Evolutionary conservation across 2,329 filamentous ascomycete genomes (phyloP), one percentile per base, ranked within the genome.

Genomic region (Dactylellina parvicollis): DNA sequence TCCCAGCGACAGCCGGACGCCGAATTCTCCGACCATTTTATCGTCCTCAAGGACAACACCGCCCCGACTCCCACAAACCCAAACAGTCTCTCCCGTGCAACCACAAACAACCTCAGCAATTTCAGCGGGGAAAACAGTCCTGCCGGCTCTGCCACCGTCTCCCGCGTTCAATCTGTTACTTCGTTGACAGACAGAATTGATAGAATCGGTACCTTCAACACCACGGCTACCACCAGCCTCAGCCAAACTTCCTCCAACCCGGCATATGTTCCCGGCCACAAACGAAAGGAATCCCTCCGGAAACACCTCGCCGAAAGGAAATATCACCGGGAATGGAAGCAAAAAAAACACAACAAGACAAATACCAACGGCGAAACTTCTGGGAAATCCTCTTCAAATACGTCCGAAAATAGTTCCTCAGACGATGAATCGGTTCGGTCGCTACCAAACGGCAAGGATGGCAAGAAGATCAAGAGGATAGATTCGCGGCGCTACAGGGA

Each of bases 271-370:
- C 52, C 59, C 20, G 67, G 67, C 14, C 67, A 72, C 18, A 65
- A 65, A 59, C 59, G 62, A 14, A 74, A 74, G 28, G 77, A 76
- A 32, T 75, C 71, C 9, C 70, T 78, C 10, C 64, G 76, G 44
- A 77, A 76, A 57, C 76, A 77, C 40, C 77, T 78, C 26, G 76
- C 77, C 1, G 72, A 77, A 56, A 57, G 77, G 34, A 76, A 76
- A 56, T 78, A 78, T 22, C 65, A 75, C 34, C 52, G 70, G 32
- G 46, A 74, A 42, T 77, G 76, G 76, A 66, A 64, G 34, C 50
- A 67, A 7, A 59, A 72, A 5, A 59, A 72, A 5, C 72, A 73
- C 14, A 75, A 67, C 22, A 42, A 62, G 1, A 47, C 66, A 26
- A 64, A 75, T 40, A 18, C 30, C 47, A 65, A 22, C 52, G 61